Evolutionary conservation across 2,329 filamentous ascomycete genomes (phyloP).

Genomic region (Rutstroemia sp.): DNA sequence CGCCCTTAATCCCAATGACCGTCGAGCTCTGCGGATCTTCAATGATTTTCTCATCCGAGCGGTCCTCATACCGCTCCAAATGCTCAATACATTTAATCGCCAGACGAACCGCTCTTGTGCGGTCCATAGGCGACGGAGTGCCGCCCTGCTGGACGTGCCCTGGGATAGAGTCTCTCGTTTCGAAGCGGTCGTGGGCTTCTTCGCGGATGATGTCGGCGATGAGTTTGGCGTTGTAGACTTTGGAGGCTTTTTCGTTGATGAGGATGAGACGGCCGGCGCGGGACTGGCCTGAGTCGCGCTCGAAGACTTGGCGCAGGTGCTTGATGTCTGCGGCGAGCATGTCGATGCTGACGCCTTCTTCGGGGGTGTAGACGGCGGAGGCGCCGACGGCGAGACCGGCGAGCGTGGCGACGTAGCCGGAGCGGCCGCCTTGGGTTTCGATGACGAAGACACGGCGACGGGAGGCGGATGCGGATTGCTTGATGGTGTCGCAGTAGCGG

Average conservation of each 20-base stretch:
- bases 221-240: conserved; percentile 84
- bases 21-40: conserved; percentile 65
- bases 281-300: conserved; percentile 76
- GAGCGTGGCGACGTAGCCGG: conserved; percentile 86
- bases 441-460: conserved; percentile 94
- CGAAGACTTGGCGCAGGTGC: conserved; percentile 79
- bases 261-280: conserved; percentile 90
- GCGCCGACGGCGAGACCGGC: conserved; percentile 89
- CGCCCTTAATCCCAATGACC: conserved; percentile 90
- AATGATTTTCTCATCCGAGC: conserved; percentile 59
- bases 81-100: conserved; percentile 93
- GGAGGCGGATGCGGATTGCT: conserved; percentile 91
- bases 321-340: conserved; percentile 89
- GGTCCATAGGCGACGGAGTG: conserved; percentile 91
- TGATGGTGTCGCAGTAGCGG: conserved; percentile 93
- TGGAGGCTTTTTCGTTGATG: conserved; percentile 91
- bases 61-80: conserved; percentile 68
- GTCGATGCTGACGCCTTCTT: conserved; percentile 88
- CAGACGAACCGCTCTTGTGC: conserved; percentile 82
- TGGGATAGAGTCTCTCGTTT: conserved; percentile 83
- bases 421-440: conserved; percentile 92
- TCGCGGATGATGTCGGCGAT: conserved; percentile 95
- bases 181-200: conserved; percentile 85
- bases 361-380: conserved; percentile 89
- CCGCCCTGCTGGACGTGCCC: conserved; percentile 94